These are phyloP conservation scores for Grammothele lineata DNA, from an alignment of 768 basidiomycete species.

Conservation along the genomic window DNA sequence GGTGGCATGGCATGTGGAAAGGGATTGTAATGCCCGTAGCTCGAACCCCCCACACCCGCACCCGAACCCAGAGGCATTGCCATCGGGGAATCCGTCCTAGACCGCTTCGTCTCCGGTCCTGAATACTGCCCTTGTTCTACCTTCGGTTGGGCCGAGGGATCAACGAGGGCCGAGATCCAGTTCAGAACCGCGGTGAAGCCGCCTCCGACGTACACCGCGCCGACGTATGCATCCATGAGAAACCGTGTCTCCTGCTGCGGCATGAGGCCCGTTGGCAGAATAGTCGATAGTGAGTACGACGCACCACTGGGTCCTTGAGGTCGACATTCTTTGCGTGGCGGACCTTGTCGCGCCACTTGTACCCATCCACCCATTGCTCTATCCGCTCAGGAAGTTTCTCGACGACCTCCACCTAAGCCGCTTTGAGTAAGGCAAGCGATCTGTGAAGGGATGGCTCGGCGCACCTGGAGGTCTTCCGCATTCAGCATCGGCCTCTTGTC, in stretches of 20 bases:
- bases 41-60: too few species aligned
- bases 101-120: conserved; percentile 25
- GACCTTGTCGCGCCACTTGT: conserved; percentile 50
- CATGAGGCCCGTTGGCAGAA: conserved; percentile 8
- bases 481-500: conserved; percentile 32
- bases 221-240: conserved; percentile 60
- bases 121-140: conserved; percentile 12
- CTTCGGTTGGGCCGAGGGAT: conserved; percentile 18
- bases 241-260: conserved; percentile 50
- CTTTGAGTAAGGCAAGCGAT: background rate
- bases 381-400: conserved; percentile 39
- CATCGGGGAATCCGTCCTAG: conserved; percentile 19
- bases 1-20: background rate
- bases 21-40: too few species aligned
- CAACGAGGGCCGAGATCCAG: conserved; percentile 59
- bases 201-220: conserved; percentile 58
- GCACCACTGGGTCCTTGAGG: conserved; percentile 24
- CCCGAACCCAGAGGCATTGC: too few species aligned
- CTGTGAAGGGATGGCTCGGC: conserved; percentile 19
- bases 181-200: conserved; percentile 45
- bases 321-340: conserved; percentile 40
- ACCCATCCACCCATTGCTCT: conserved; percentile 45
- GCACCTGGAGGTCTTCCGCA: conserved; percentile 39
- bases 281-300: too few species aligned
- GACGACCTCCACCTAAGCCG: conserved; percentile 24